Base-by-base conservation (phyloP, 768 basidiomycete genomes). In the Chalciporus sphaerocephalus region DNA sequence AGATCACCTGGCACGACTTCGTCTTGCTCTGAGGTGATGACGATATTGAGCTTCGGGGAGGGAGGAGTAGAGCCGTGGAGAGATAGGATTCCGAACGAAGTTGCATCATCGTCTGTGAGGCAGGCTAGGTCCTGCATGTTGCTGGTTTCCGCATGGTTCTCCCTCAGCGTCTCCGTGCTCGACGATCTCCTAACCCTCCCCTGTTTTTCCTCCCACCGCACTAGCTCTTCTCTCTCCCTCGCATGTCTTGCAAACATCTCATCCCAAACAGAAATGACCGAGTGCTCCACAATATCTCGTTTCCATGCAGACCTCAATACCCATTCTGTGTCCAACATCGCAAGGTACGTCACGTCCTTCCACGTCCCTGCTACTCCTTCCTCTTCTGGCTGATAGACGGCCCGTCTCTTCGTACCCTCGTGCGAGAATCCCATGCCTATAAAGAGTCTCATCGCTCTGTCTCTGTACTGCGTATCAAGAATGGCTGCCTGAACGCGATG, bases 321-420 rank as follows among this genome's bases (percentile, higher is more conserved):
- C 80, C 80, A 84, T 36, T 85, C 82, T 0, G 78, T 83, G 37
- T 76, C 81, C 42, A 85, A 60, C 52, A 85, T 70, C 6, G 74
- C 81, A 25, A 84, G 62, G 52, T 78, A 77, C 1, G 78, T 80
- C 20, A 78, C 74, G 48, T 84, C 80, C 51, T 74, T 80, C 79
- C 79, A 84, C 37, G 71, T 64, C 2, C 55, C 42, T 2, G 67
- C 68, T 44, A 73, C 49, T 15, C 61, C 66, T n/a, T 61, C 64
- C 4, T 56, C 64, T 6, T 55, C 58, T 5, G 71, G 66, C 48
- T 73, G 73, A 55, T 61, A 75, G 43, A 80, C 75, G 0, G 77
- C 71, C 35, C 77, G 72, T 24, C 83, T 75, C 34, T 75, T 74
- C 8, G 71, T 77, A 37, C 85, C 85, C 62, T 88, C 85, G 48